These are phyloP conservation scores for Myxozyma udenii DNA, from an alignment of 805 yeast genomes.

Conservation along the genomic window DNA sequence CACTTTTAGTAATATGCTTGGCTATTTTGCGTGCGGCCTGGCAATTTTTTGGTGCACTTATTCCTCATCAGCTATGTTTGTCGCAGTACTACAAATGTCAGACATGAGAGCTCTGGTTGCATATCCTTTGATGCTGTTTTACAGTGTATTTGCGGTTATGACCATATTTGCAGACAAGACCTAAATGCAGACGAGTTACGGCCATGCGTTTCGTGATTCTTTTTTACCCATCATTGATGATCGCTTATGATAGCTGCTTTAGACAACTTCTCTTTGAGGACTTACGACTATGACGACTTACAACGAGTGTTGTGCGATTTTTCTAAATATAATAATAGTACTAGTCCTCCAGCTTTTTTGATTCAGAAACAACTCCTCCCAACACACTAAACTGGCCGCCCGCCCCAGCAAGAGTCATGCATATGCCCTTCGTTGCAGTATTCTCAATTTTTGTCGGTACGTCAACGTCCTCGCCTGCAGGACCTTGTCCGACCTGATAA, in stretches of 20 bases:
- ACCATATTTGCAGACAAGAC: slow-evolving; percentile 67
- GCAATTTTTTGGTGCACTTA: slow-evolving; percentile 88
- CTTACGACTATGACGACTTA: too few relatives aligned
- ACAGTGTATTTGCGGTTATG: slow-evolving; percentile 92
- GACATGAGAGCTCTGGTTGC: slow-evolving; percentile 89
- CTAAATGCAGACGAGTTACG: too few relatives aligned
- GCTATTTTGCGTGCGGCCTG: slow-evolving; percentile 64
- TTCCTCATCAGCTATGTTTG: slow-evolving; percentile 90
- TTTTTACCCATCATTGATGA: too few relatives aligned
- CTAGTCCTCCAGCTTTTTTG: neutral
- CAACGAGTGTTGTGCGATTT: too few relatives aligned
- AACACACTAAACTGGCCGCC: slow-evolving; percentile 96
- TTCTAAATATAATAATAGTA: too few relatives aligned
- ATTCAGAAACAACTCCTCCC: slow-evolving; percentile 56
- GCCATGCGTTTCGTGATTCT: too few relatives aligned
- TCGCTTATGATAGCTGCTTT: too few relatives aligned
- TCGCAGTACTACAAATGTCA: slow-evolving; percentile 73
- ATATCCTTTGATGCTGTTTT: slow-evolving; percentile 86
- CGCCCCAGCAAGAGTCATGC: slow-evolving; percentile 72
- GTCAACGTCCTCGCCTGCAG: slow-evolving; percentile 78
- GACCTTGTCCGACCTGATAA: slow-evolving; percentile 93
- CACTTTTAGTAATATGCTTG: slow-evolving; percentile 50
- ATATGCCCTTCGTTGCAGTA: slow-evolving; percentile 83
- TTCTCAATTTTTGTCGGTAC: slow-evolving; percentile 85
- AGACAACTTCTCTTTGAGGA: too few relatives aligned